These are phyloP conservation scores for Sporothrix humicola DNA, from an alignment of 2,329 filamentous ascomycete species.

Conservation along the genomic window DNA sequence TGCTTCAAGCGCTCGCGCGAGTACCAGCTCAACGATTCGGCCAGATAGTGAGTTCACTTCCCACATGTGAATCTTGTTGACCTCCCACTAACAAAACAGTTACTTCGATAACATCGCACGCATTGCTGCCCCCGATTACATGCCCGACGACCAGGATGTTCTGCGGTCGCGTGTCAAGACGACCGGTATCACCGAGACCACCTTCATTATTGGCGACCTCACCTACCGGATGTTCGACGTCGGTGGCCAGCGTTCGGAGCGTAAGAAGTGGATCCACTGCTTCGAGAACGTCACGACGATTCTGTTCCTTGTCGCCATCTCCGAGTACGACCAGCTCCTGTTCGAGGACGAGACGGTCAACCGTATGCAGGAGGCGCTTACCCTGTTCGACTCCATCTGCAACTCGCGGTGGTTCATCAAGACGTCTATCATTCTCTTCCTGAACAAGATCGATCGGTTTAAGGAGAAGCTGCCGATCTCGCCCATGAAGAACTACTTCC, in stretches of 20 bases:
- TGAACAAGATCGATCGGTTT: slow-evolving; percentile 91
- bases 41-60: slow-evolving; percentile 72
- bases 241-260: slow-evolving; percentile 91
- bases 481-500: slow-evolving; percentile 88
- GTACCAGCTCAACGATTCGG: slow-evolving; percentile 95
- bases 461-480: slow-evolving; percentile 82
- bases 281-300: slow-evolving; percentile 98
- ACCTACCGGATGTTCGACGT: slow-evolving; percentile 99
- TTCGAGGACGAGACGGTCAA: slow-evolving; percentile 97
- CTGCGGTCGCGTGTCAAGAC: slow-evolving; percentile 96
- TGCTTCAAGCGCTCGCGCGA: slow-evolving; percentile 96
- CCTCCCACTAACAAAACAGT: slow-evolving; percentile 52
- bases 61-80: background rate
- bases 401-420: slow-evolving; percentile 91
- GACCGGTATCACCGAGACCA: slow-evolving; percentile 95
- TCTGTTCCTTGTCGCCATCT: slow-evolving; percentile 94
- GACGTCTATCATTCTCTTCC: slow-evolving; percentile 85
- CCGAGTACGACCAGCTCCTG: slow-evolving; percentile 93
- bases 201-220: slow-evolving; percentile 91
- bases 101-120: slow-evolving; percentile 96
- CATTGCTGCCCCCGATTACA: slow-evolving; percentile 88
- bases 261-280: slow-evolving; percentile 99
- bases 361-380: slow-evolving; percentile 89
- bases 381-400: slow-evolving; percentile 85
- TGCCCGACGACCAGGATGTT: slow-evolving; percentile 94